Evolutionary conservation across 2,329 filamentous ascomycete species (phyloP), one percentile per base, ranked within the genome.

Genomic region (Malbranchea zuffiana): DNA sequence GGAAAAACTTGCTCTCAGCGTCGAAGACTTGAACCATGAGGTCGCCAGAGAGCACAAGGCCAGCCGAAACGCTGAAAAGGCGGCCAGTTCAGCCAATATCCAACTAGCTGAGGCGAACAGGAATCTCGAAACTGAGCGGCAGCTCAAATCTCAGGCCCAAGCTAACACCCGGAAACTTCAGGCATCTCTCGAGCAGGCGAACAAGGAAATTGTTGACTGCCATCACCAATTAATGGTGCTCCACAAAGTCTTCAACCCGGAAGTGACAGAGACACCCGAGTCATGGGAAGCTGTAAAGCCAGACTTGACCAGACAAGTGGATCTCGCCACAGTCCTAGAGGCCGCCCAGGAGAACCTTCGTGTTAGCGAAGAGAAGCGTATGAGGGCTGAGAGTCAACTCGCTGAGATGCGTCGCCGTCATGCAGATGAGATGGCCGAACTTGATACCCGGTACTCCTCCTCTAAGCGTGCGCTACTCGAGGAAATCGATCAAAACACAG

Each of bases 1-100:
- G 35, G 88, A 96, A 61, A 95, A 95, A 60, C 69, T 96, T 18
- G 75, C 86, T 35, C 71, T 96, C 27, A 86, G 74, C 50, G 62
- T 96, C 6, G 88, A 98, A 56, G 88, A 98, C 56, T 68, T 95
- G 23, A 93, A 85, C 48, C 88, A 96, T 50, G 86, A 96, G 58
- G 73, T 95, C 37, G 82, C 82, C 33, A 74, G 86, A 19, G 88
- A 95, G 60, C 84, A 87, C 53, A 92, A 95, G 63, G 77, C 78
- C 13, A 90, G 80, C 52, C 78, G 88, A 42, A 90, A 82, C 54
- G 88, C 87, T 3, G 88, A 96, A 60, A 93, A 94, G 57, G 74
- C 78, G 15, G 80, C 84, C 12, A 92, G 85, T 1, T 81, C 77
- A 23, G 73, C 80, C 41, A 83, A 79, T 5, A 75, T 82, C 15